Percentiles rank a stretch among this genome's conserved stretches.
Evolutionary conservation across 768 basidiomycete species (phyloP).

Genomic region (Tricholomella constricta): DNA sequence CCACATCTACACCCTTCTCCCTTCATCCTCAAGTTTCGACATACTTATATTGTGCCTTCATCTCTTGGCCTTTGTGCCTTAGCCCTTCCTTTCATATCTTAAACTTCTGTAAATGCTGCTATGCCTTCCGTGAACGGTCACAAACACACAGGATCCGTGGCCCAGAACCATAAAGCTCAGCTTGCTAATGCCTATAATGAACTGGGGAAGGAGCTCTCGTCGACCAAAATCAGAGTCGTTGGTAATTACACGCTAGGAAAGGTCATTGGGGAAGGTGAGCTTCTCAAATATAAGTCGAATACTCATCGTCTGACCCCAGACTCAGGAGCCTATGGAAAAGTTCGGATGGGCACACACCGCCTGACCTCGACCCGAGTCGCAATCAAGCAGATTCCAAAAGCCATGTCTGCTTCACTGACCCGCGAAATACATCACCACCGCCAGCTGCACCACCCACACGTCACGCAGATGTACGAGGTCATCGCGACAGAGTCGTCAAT

Average conservation of each 20-base stretch:
- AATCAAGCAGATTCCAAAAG: slow-evolving; percentile 97
- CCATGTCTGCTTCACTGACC: slow-evolving; percentile 87
- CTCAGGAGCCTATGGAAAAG: slow-evolving; percentile 93
- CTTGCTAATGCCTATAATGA: slow-evolving; percentile 97
- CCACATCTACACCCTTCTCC: slow-evolving; percentile 5
- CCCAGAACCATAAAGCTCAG: slow-evolving; percentile 82
- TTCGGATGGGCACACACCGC: slow-evolving; percentile 92
- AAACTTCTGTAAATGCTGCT: slow-evolving; percentile 36
- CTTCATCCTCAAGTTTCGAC: slow-evolving; percentile 5
- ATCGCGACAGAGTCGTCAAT: slow-evolving; percentile 95
- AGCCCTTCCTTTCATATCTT: slow-evolving; percentile 37
- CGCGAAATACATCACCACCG: slow-evolving; percentile 99
- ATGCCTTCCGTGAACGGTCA: slow-evolving; percentile 58
- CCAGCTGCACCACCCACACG: slow-evolving; percentile 91
- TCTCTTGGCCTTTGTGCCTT: slow-evolving; percentile 33
- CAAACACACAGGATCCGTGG: slow-evolving; percentile 60
- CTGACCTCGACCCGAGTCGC: slow-evolving; percentile 91
- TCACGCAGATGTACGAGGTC: slow-evolving; percentile 96
- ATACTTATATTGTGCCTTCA: slow-evolving; percentile 5
- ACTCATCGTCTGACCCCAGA: slow-evolving; percentile 8
- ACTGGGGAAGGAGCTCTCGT: slow-evolving; percentile 94
- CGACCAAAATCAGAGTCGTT: slow-evolving; percentile 85
- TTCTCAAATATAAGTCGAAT: slow-evolving; percentile 5
- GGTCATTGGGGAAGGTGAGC: slow-evolving; percentile 91
- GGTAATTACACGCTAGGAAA: slow-evolving; percentile 94